Evolutionary conservation across 106 monocot species (phyloP), one percentile per base, ranked within the genome.

Genomic region (Apostasia ramifera): DNA sequence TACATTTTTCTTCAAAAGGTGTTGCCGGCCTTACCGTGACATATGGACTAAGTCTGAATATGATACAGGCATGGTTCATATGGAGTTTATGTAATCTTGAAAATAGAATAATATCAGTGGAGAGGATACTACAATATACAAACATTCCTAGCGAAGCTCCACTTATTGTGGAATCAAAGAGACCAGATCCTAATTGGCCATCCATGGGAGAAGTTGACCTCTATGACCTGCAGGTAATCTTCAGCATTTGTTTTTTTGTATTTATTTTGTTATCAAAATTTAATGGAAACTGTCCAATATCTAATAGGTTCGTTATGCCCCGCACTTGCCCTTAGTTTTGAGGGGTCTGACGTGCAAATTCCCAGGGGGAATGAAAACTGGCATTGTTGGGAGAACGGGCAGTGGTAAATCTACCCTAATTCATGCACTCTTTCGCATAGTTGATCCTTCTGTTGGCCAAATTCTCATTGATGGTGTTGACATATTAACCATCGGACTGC

Each of bases 81-180:
- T 83, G 94, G 87, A 80, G 51, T 67, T 70, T 94, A 40, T 90
- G 90, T 56, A 77, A 80, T 62, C 80, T 90, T 64, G 90, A 94
- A 63, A 94, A 87, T 54, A 73, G 77, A 45, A 90, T 94, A 6
- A 83, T 94, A 69, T 94, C 94, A 26, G 89, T 90, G 2, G 94
- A 94, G 71, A 80, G 90, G 63, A 90, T 94, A 79, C 65, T 94
- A 41, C 94, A 90, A 60, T 94, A 94, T 63, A 79, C 76, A 43
- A 63, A 59, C 65, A 94, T 90, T 75, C 76, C 87, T 56, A 83
- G 84, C 67, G 94, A 90, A 75, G 80, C 87, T 40, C 85, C 94
- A 39, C 87, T 87, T 66, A 13, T 63, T 57, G 70, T 79, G 1
- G 81, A 80, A 70, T 13, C 74, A 69, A 78, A 77, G 48, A 78